Percentiles rank a stretch among this genome's conserved stretches.
Evolutionary conservation across 345 rosid genomes (phyloP).

Genomic region (Cardamine occulta): DNA sequence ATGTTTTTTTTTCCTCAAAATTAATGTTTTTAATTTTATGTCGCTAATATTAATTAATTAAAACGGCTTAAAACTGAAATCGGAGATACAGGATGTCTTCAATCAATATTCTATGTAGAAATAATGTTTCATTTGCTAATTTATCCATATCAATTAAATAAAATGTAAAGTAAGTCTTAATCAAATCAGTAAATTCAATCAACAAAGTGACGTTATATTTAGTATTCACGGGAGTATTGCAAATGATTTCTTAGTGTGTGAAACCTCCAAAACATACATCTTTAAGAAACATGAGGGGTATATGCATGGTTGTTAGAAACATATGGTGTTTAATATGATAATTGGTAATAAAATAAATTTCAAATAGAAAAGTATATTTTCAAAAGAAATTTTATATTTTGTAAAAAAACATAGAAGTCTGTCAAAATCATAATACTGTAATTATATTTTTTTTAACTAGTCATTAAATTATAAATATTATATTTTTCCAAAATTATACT

Average conservation of each 20-base stretch:
- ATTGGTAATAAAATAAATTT: not conserved
- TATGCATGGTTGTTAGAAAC: no score
- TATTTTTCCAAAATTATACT: not conserved
- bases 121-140: no score
- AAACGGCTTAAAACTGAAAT: not conserved
- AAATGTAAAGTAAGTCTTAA: no score
- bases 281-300: no score
- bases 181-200: not conserved
- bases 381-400: not conserved
- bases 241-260: not conserved
- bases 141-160: no score
- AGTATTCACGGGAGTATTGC: no score
- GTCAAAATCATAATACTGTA: not conserved
- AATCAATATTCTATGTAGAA: no score
- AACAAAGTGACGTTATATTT: not conserved
- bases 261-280: not conserved
- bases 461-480: not conserved
- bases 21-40: no score
- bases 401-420: not conserved
- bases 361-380: not conserved
- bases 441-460: not conserved
- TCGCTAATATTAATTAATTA: not conserved
- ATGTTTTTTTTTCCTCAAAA: no score
- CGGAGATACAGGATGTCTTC: not conserved
- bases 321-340: not conserved